phyloP scores from a whole-genome alignment of 257 asterid genomes.

The Solanum habrochaites region DNA sequence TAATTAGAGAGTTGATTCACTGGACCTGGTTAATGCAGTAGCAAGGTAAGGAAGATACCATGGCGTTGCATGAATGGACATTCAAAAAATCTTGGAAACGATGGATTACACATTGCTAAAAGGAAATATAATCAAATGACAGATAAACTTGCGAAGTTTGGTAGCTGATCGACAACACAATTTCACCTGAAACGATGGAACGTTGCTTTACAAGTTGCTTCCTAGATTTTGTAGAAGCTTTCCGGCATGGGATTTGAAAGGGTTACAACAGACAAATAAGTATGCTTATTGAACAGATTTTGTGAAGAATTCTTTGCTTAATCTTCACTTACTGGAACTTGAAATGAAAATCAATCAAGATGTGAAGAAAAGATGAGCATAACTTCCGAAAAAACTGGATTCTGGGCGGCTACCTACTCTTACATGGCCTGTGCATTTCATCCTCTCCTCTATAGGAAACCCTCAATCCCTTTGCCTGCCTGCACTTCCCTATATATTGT shows the following conservation, averaged over 20 bases:
- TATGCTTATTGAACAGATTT: not conserved
- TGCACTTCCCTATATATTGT: constrained; percentile 41
- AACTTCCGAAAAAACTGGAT: not conserved
- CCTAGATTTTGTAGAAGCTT: not conserved
- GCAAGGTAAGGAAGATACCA: not conserved
- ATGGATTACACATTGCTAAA: not conserved
- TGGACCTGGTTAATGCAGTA: not conserved
- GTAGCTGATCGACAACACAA: not conserved
- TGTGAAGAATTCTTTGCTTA: not conserved
- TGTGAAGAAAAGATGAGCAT: not conserved
- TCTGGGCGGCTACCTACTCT: not conserved
- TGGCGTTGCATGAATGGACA: not conserved
- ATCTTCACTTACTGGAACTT: not conserved
- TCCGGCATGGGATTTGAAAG: not conserved
- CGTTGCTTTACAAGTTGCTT: not conserved
- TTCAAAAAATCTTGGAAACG: not conserved
- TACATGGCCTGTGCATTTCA: not conserved
- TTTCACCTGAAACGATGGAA: not conserved
- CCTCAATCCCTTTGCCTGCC: constrained; percentile 58
- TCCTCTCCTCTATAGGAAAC: constrained; percentile 32
- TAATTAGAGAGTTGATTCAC: not conserved
- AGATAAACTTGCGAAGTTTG: not conserved
- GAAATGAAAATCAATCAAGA: not conserved
- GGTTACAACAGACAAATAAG: not conserved
- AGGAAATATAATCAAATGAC: not conserved